Base-by-base conservation (phyloP, 2,329 filamentous ascomycete species). In the Whalleya microplaca region DNA sequence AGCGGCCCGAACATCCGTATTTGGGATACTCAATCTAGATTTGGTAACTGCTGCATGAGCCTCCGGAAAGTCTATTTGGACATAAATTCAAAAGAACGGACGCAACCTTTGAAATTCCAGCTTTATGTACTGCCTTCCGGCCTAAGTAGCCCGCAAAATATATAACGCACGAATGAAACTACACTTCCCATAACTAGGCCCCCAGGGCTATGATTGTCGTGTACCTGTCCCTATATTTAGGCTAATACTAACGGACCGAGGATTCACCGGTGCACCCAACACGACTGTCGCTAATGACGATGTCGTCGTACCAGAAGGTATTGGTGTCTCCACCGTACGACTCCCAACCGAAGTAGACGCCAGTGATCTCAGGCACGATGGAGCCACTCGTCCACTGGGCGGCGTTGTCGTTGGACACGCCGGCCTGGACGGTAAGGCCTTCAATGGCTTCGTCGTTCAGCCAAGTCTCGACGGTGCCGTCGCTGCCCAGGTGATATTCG, bases 251-350 rank as follows among this genome's bases (percentile, higher is more conserved):
- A 40, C 46, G 55, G 21, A 42, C 21, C 45, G 37, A 16, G 37
- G 41, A 46, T 48, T 48, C 41, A 37, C 41, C 47, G 37, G 56
- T 19, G 62, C 83, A 85, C 32, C 82, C 82, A 61, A 83, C 73
- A 32, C 80, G 73, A n/a, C n/a, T n/a, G n/a, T n/a, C n/a, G 62
- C 72, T 72, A 46, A 86, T 69, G 6, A 71, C 76, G 61, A 86
- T 77, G 64, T 87, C 84, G 62, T 87, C 84, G 59, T 85, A 86
- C 83, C 83, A 86, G 63, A 86, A 80, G 1, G 84, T 87, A 69
- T 86, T 86, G 2, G 75, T 71, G 57, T 84, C 83, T 0, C 82
- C 82, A 9, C 83, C 81, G 62, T 87, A 87, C 3, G 79, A 82
- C 75, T 87, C 84, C 84, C 84, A 86, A 0, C 84, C 84, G 59